A percentile compares a stretch with the other conserved stretches of the same genome.
Conservation (phyloP, 257 asterid genomes). For the Solanum pennellii region DNA sequence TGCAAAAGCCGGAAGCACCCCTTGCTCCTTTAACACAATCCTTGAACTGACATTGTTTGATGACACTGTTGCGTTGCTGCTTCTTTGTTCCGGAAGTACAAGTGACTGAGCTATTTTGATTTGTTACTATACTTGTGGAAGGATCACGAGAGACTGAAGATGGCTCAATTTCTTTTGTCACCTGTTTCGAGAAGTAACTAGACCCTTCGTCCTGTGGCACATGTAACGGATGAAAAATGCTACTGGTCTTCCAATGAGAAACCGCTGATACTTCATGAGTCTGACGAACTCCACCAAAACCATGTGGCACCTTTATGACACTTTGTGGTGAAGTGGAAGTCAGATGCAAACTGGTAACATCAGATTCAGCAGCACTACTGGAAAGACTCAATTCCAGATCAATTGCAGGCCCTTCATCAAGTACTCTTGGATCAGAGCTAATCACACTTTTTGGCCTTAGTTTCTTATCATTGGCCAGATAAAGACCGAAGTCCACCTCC, state of each 20-base stretch:
- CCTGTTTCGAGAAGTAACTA: constrained; percentile 26
- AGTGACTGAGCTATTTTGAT: constrained; percentile 81
- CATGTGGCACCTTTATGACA: constrained; percentile 8
- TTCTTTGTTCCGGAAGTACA: constrained; percentile 72
- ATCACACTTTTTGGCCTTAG: constrained; percentile 29
- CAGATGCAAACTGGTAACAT: constrained; percentile 35
- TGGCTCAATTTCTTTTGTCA: constrained; percentile 22
- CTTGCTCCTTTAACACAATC: constrained; percentile 85
- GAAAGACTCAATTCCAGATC: constrained; percentile 75
- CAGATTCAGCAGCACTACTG: constrained; percentile 53
- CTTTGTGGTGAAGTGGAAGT: constrained; percentile 20
- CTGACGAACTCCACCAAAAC: constrained; percentile 9
- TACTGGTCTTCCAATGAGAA: constrained; percentile 9
- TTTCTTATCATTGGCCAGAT: constrained; percentile 60
- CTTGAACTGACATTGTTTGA: constrained; percentile 68
- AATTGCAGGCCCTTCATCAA: constrained; percentile 34
- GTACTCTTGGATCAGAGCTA: constrained; percentile 16
- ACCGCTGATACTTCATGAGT: constrained; percentile 28
- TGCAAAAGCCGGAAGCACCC: constrained; percentile 91
- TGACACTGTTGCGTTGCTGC: constrained; percentile 40
- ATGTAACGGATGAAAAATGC: constrained; percentile 13
- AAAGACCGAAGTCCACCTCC: constrained; percentile 69
- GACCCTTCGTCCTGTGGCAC: constrained; percentile 17
- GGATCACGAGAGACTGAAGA: constrained; percentile 31
- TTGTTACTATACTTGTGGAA: constrained; percentile 41